These are phyloP conservation scores for Poronia punctata DNA, from an alignment of 495 filamentous ascomycete genomes.

Conservation along the genomic window DNA sequence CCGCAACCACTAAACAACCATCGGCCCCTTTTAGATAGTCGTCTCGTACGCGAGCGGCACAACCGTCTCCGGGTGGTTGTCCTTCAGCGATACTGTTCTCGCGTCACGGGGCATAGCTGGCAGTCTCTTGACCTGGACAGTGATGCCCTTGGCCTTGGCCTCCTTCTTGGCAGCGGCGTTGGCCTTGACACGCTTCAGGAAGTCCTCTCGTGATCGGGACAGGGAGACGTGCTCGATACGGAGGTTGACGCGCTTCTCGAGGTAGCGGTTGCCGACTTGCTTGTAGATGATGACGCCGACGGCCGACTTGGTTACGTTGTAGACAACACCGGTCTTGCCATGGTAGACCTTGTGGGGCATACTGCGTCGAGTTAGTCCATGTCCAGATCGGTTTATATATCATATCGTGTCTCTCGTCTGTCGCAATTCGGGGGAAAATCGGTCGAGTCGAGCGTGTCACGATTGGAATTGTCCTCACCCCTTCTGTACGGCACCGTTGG, in stretches of 20 bases:
- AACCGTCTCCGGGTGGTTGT: conserved; percentile 83
- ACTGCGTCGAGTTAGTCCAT: conserved; percentile 42
- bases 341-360: conserved; percentile 99
- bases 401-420: too few species aligned
- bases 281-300: conserved; percentile 99
- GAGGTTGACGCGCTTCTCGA: conserved; percentile 99
- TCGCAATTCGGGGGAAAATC: conserved; percentile 6
- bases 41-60: conserved; percentile 93
- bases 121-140: conserved; percentile 87
- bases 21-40: conserved; percentile 65
- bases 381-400: too few species aligned
- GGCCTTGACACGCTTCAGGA: conserved; percentile 90
- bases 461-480: conserved; percentile 55
- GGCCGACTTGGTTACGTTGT: conserved; percentile 93
- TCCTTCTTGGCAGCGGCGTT: conserved; percentile 86
- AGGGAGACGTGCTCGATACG: conserved; percentile 93
- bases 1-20: conserved; percentile 13
- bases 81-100: conserved; percentile 65
- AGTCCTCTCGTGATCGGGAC: conserved; percentile 89
- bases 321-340: conserved; percentile 95
- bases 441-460: not conserved
- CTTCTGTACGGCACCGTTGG: conserved; percentile 97
- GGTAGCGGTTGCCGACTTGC: conserved; percentile 92
- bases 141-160: conserved; percentile 81
- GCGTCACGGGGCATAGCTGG: conserved; percentile 71